Conservation (phyloP, 2,329 filamentous ascomycete genomes). For the Colletotrichum limetticola region DNA sequence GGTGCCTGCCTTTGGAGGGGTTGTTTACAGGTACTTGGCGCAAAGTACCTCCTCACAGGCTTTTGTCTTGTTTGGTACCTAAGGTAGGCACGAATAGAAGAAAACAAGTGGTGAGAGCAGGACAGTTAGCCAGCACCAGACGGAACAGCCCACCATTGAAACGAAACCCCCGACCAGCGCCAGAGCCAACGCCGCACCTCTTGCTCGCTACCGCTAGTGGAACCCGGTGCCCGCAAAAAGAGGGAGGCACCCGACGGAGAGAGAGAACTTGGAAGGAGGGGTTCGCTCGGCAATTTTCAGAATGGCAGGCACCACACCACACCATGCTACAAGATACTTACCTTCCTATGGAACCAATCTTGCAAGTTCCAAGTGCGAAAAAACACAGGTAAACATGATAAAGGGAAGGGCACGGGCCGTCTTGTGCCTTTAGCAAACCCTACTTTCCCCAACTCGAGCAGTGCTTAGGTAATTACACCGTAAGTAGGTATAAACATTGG, state of each 20-base stretch:
- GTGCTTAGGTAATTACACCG: no score
- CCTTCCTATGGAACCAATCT: no score
- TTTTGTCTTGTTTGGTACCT: no score
- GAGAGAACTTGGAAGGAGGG: background rate
- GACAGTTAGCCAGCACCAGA: background rate
- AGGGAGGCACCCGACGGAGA: background rate
- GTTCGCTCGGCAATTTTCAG: background rate
- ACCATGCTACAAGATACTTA: background rate
- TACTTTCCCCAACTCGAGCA: background rate
- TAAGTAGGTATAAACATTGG: no score
- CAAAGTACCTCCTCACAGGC: background rate
- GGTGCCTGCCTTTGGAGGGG: background rate
- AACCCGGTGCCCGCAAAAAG: background rate
- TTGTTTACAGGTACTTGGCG: background rate
- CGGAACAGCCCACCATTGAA: background rate
- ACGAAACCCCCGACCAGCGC: background rate
- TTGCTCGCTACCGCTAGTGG: background rate
- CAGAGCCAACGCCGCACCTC: background rate
- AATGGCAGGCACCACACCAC: background rate
- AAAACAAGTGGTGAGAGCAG: background rate
- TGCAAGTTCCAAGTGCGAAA: background rate
- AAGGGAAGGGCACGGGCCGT: conserved; percentile 12
- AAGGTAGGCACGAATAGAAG: background rate
- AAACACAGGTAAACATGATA: background rate
- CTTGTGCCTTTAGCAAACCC: background rate